These are phyloP conservation scores for Cerioporus squamosus DNA, from an alignment of 1,284 basidiomycete species.

Conservation along the genomic window DNA sequence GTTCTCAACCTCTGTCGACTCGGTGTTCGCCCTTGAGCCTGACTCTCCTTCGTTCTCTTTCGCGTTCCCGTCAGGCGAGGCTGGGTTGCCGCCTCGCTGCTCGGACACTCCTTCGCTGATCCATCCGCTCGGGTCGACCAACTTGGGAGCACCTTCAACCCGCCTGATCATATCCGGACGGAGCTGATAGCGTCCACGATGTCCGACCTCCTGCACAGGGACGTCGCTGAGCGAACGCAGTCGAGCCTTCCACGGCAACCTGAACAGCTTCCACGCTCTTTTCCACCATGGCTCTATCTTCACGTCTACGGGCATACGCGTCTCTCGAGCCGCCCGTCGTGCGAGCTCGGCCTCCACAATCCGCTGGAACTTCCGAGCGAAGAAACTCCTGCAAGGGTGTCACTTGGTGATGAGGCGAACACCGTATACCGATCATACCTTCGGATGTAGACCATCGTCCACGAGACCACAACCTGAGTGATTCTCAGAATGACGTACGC, in stretches of 20 bases:
- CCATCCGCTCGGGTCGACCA: conserved; percentile 85
- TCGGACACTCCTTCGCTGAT: conserved; percentile 49
- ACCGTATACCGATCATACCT: conserved; percentile 43
- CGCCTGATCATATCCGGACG: conserved; percentile 86
- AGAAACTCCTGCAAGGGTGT: conserved; percentile 62
- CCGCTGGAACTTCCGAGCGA: conserved; percentile 73
- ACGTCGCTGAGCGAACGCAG: conserved; percentile 16
- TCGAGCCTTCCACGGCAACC: conserved; percentile 7
- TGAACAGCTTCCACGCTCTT: conserved; percentile 16
- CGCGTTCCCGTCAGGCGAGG: background rate
- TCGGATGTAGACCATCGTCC: conserved; percentile 73
- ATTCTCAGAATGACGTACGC: background rate
- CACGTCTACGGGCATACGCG: conserved; percentile 27
- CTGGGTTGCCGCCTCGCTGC: background rate
- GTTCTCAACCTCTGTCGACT: conserved; percentile 10
- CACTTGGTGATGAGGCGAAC: background rate
- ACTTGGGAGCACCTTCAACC: conserved; percentile 77
- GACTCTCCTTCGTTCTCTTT: conserved; percentile 2
- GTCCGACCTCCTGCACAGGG: conserved; percentile 15
- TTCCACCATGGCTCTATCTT: conserved; percentile 32
- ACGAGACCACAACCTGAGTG: conserved; percentile 66
- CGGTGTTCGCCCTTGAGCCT: conserved; percentile 9
- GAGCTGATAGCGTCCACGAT: conserved; percentile 39
- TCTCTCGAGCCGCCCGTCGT: conserved; percentile 27
- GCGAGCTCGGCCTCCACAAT: conserved; percentile 59